phyloP scores from a whole-genome alignment of 108 stramenopile genomes.

The Pseudonitzschia multiseries region DNA sequence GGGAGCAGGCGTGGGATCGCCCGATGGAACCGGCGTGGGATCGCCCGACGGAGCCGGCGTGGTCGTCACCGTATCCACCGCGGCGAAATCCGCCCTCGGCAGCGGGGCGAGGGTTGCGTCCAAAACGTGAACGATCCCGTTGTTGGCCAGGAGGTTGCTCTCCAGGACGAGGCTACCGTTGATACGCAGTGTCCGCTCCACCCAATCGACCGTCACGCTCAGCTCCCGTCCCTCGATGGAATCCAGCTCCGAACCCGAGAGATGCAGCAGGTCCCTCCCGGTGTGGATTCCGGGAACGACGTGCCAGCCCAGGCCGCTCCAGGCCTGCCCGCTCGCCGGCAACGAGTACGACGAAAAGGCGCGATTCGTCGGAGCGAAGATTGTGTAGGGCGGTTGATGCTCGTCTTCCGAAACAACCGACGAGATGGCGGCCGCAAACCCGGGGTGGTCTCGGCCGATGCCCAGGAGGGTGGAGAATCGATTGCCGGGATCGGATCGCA shows the following conservation, averaged over 20 bases:
- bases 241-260: neutral
- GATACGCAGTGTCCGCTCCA: neutral
- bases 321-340: no score
- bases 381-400: conserved; percentile 12
- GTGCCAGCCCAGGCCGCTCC: neutral
- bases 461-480: conserved; percentile 4
- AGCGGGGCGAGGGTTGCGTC: conserved; percentile 9
- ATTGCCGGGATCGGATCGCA: neutral
- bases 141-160: conserved; percentile 23
- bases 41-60: no score
- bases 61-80: no score
- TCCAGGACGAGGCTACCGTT: conserved; percentile 15
- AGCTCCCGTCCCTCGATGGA: neutral
- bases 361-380: conserved; percentile 6
- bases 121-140: conserved; percentile 31
- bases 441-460: neutral
- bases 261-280: conserved; percentile 2
- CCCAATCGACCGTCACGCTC: neutral
- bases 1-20: no score
- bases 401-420: neutral
- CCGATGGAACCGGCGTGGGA: no score
- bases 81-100: no score
- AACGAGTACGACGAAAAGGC: neutral
- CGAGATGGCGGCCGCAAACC: neutral
- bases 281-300: conserved; percentile 11